phyloP scores from a whole-genome alignment of 176 grass and related monocot species.

The Pontederia crassipes region DNA sequence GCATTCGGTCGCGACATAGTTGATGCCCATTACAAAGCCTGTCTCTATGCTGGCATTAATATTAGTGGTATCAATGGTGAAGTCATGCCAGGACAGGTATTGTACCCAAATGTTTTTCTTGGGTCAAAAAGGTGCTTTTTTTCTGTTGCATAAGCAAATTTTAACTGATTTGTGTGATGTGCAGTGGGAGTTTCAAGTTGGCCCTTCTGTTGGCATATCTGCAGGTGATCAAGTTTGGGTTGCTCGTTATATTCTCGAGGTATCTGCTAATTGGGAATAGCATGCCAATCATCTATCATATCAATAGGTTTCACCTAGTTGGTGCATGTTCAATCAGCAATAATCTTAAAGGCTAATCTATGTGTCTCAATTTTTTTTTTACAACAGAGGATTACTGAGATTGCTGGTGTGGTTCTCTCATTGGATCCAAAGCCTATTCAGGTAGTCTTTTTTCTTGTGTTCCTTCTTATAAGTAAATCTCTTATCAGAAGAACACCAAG shows the following conservation, averaged over 20 bases:
- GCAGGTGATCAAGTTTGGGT: neutral
- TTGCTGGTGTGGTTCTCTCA: conserved; percentile 1
- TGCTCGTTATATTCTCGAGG: conserved; percentile 1
- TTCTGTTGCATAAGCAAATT: neutral
- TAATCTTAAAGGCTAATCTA: neutral
- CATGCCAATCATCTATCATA: neutral
- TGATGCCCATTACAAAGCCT: neutral
- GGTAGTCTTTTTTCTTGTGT: neutral
- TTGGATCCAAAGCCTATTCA: neutral
- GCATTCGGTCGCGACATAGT: neutral
- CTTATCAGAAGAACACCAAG: too few species aligned
- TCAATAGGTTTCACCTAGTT: neutral
- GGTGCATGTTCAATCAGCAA: neutral
- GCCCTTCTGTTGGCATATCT: conserved; percentile 4
- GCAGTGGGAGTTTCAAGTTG: conserved; percentile 3
- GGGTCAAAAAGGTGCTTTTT: neutral
- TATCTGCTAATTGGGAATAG: neutral
- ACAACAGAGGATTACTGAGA: neutral
- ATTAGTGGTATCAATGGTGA: conserved; percentile 3
- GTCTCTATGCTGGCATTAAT: neutral
- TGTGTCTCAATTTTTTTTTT: neutral
- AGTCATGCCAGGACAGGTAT: conserved; percentile 5
- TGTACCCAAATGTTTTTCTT: too few species aligned
- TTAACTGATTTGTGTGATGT: neutral
- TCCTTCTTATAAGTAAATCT: too few species aligned